Evolutionary conservation across 148 eudicot genomes (phyloP).

Genomic region (Amaranthus cruentus): DNA sequence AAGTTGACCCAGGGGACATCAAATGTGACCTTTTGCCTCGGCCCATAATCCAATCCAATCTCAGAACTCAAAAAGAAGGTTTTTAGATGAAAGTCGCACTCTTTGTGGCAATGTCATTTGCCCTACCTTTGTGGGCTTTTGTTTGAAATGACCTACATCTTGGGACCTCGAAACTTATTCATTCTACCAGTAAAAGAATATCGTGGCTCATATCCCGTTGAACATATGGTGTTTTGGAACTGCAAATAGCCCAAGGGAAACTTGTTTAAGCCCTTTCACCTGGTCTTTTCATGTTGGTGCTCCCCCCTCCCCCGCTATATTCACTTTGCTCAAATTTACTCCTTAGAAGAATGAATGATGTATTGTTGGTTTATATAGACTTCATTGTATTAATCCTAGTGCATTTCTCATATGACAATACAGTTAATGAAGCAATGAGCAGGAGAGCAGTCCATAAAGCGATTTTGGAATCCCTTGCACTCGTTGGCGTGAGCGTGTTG

Average conservation of each 20-base stretch:
- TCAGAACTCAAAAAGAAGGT: background rate
- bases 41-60: too few relatives aligned
- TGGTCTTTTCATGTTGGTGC: background rate
- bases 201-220: background rate
- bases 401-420: constrained; percentile 13
- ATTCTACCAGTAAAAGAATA: background rate
- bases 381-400: background rate
- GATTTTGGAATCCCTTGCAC: constrained; percentile 63
- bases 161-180: background rate
- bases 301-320: background rate
- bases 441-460: constrained; percentile 77
- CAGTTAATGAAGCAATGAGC: constrained; percentile 90
- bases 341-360: background rate
- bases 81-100: background rate
- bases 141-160: background rate
- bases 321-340: background rate
- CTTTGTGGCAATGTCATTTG: too few relatives aligned
- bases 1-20: too few relatives aligned
- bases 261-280: background rate
- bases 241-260: too few relatives aligned
- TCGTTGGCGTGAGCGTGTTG: constrained; percentile 62
- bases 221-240: too few relatives aligned
- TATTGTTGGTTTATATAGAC: background rate
- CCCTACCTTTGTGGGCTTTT: too few relatives aligned
- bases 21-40: too few relatives aligned